phyloP scores from a whole-genome alignment of 768 basidiomycete species.

The Cytidiella melzeri region DNA sequence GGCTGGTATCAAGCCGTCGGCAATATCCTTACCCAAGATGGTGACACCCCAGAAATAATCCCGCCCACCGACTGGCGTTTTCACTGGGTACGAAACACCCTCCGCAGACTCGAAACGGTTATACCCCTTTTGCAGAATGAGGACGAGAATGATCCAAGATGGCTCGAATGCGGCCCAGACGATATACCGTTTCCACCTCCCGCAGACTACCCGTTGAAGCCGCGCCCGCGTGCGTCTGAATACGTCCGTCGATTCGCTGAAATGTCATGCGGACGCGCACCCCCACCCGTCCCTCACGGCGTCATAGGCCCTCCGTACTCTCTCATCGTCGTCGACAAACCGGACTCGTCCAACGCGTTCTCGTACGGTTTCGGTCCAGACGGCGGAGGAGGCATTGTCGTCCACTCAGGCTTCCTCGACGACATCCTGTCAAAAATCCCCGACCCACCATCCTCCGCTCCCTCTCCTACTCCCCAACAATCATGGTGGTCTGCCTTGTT shows the following conservation, averaged over 20 bases:
- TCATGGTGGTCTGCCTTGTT: slow-evolving; percentile 48
- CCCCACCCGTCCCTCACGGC: slow-evolving; percentile 42
- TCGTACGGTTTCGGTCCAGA: slow-evolving; percentile 93
- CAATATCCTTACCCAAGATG: slow-evolving; percentile 66
- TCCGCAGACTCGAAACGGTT: slow-evolving; percentile 69
- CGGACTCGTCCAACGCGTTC: slow-evolving; percentile 85
- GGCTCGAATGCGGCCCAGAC: slow-evolving; percentile 46
- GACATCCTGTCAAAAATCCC: slow-evolving; percentile 60
- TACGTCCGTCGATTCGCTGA: slow-evolving; percentile 55
- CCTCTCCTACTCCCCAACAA: slow-evolving; percentile 17
- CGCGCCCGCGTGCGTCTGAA: slow-evolving; percentile 75
- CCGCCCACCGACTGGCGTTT: slow-evolving; percentile 85
- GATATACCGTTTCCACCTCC: slow-evolving; percentile 72
- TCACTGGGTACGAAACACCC: slow-evolving; percentile 75
- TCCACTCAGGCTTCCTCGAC: slow-evolving; percentile 91
- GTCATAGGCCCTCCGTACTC: slow-evolving; percentile 85
- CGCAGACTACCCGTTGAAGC: slow-evolving; percentile 73
- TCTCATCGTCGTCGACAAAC: slow-evolving; percentile 81
- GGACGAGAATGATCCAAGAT: slow-evolving; percentile 45
- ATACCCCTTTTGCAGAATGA: slow-evolving; percentile 66
- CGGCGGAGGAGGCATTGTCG: slow-evolving; percentile 87
- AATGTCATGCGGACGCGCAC: slow-evolving; percentile 38
- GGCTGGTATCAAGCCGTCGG: slow-evolving; percentile 86
- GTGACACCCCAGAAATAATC: slow-evolving; percentile 51
- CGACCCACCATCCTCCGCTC: slow-evolving; percentile 10